phyloP scores from a whole-genome alignment of 345 rosid species.

The Linum tenue region DNA sequence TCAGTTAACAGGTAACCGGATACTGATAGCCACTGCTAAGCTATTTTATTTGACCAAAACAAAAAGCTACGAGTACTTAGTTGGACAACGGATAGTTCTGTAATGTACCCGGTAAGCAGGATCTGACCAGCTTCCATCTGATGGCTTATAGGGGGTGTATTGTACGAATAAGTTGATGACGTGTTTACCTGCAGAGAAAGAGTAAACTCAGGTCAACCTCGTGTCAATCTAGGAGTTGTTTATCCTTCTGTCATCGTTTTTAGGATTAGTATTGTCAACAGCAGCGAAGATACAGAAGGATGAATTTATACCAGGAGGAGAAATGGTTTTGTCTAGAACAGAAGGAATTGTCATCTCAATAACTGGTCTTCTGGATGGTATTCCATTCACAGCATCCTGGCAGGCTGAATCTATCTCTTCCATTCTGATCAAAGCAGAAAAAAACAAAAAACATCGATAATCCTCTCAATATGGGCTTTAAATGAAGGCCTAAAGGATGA shows the following conservation, averaged over 20 bases:
- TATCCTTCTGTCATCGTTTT: neutral
- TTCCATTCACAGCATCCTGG: conserved; percentile 58
- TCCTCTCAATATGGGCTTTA: neutral
- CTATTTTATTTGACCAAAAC: neutral
- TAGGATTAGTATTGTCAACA: neutral
- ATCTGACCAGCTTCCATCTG: conserved; percentile 75
- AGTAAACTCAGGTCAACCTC: neutral
- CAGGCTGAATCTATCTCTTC: conserved; percentile 72
- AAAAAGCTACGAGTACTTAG: no score
- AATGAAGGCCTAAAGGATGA: neutral
- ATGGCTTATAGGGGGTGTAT: conserved; percentile 76
- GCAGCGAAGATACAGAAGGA: neutral
- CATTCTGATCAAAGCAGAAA: conserved; percentile 33
- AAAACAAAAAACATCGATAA: neutral
- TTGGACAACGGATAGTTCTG: neutral
- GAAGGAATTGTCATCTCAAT: conserved; percentile 92
- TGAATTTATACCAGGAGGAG: conserved; percentile 50
- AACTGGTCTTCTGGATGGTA: conserved; percentile 64
- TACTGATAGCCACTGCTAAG: no score
- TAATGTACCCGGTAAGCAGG: conserved; percentile 60
- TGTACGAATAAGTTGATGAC: conserved; percentile 76
- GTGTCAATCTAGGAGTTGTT: neutral
- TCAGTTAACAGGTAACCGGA: no score
- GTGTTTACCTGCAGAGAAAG: conserved; percentile 50
- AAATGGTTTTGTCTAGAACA: conserved; percentile 61